These are phyloP conservation scores for Teratosphaeria nubilosa DNA, from an alignment of 2,329 filamentous ascomycete genomes.

Conservation along the genomic window DNA sequence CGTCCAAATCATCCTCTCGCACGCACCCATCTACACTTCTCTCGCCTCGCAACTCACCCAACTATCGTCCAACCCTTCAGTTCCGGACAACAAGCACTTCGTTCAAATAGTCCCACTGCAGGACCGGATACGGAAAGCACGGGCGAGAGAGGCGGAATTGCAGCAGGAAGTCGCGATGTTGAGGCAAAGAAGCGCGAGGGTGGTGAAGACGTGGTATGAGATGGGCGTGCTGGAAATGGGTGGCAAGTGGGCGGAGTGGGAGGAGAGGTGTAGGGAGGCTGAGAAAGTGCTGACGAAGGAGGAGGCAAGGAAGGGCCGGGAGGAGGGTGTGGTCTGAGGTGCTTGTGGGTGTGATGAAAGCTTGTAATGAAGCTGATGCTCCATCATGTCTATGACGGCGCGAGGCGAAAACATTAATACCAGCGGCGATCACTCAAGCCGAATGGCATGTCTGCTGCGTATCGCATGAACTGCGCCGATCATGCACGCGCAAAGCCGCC, in stretches of 20 bases:
- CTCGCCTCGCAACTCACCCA: conserved; percentile 35
- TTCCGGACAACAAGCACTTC: conserved; percentile 34
- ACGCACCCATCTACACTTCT: conserved; percentile 32
- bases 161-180: conserved; percentile 52
- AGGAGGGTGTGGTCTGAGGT: conserved; percentile 29
- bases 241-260: conserved; percentile 59
- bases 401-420: background rate
- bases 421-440: background rate
- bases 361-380: too few relatives aligned
- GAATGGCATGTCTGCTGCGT: too few relatives aligned
- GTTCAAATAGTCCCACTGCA: conserved; percentile 48
- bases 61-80: conserved; percentile 30
- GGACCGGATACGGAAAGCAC: conserved; percentile 53
- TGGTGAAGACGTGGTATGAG: conserved; percentile 58
- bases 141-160: conserved; percentile 52
- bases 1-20: conserved; percentile 34
- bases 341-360: too few relatives aligned
- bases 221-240: conserved; percentile 57
- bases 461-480: background rate
- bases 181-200: conserved; percentile 50
- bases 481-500: background rate
- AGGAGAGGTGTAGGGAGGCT: conserved; percentile 54
- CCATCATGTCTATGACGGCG: background rate
- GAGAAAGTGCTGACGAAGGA: conserved; percentile 56
- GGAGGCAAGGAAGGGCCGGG: conserved; percentile 48